Conservation (phyloP, 1,284 basidiomycete genomes). For the Moniliophthora roreri region DNA sequence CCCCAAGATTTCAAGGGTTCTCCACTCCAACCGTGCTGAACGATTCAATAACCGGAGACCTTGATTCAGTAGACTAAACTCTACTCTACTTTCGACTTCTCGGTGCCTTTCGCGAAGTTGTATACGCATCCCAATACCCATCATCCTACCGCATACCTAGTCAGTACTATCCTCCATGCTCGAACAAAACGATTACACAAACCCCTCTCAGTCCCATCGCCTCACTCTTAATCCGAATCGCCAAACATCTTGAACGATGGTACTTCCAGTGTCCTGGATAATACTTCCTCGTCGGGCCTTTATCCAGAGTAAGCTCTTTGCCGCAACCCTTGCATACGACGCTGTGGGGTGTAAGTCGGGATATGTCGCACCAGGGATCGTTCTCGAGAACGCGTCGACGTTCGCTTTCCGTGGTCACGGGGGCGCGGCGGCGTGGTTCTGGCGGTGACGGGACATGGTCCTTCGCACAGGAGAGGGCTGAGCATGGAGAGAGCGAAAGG, state of each 20-base stretch:
- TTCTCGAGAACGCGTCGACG: background rate
- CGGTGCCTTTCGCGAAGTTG: too few species aligned
- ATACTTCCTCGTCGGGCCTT: background rate
- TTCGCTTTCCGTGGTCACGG: background rate
- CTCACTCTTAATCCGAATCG: background rate
- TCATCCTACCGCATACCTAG: too few species aligned
- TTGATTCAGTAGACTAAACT: too few species aligned
- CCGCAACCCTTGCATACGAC: conserved; percentile 1
- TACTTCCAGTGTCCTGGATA: conserved; percentile 5
- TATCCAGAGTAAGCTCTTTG: background rate
- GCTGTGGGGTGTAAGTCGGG: background rate
- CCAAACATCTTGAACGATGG: background rate
- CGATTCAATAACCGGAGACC: too few species aligned
- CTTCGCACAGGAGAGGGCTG: background rate
- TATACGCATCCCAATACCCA: too few species aligned
- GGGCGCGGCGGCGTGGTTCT: background rate
- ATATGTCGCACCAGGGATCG: background rate
- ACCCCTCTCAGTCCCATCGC: background rate
- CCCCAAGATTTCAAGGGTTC: too few species aligned
- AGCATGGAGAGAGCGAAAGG: background rate
- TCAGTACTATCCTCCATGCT: too few species aligned
- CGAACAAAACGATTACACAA: background rate
- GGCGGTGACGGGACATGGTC: background rate
- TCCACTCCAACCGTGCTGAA: too few species aligned
- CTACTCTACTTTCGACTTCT: too few species aligned